phyloP scores from a whole-genome alignment of 805 yeast genomes.

The Brettanomyces custersianus region DNA sequence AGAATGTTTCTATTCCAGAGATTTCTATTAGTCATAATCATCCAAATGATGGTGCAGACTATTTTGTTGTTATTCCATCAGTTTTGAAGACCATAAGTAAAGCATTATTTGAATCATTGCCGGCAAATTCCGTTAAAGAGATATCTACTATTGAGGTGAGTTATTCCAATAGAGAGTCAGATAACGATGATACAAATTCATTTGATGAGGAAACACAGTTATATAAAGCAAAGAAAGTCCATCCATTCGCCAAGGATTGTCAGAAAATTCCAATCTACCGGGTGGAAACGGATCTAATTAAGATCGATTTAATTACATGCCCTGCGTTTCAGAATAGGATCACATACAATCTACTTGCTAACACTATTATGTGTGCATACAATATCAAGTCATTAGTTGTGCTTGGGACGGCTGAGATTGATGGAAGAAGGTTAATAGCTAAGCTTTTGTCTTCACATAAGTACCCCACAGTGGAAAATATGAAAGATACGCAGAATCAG shows the following conservation, averaged over 20 bases:
- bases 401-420: slow-evolving; percentile 19
- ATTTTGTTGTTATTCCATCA: slow-evolving; percentile 25
- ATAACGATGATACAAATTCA: slow-evolving; percentile 7
- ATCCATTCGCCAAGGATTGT: slow-evolving; percentile 6
- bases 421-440: slow-evolving; percentile 9
- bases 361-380: slow-evolving; percentile 7
- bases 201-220: slow-evolving; percentile 44
- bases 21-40: slow-evolving; percentile 16
- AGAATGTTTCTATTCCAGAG: slow-evolving; percentile 20
- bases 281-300: neutral
- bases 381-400: slow-evolving; percentile 8
- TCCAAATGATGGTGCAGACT: slow-evolving; percentile 11
- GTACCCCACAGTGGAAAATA: slow-evolving; percentile 2
- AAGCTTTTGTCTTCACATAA: slow-evolving; percentile 5
- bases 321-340: slow-evolving; percentile 17
- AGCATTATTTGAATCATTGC: slow-evolving; percentile 8
- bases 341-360: slow-evolving; percentile 18
- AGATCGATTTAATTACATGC: slow-evolving; percentile 9
- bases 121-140: slow-evolving; percentile 5
- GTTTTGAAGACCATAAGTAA: slow-evolving; percentile 18
- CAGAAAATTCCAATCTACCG: slow-evolving; percentile 10
- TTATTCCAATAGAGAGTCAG: slow-evolving; percentile 6
- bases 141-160: slow-evolving; percentile 10
- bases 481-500: neutral
- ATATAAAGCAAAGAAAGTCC: slow-evolving; percentile 19